Evolutionary conservation across 805 yeast genomes (phyloP).

Genomic region (Priceomyces haplophilus): DNA sequence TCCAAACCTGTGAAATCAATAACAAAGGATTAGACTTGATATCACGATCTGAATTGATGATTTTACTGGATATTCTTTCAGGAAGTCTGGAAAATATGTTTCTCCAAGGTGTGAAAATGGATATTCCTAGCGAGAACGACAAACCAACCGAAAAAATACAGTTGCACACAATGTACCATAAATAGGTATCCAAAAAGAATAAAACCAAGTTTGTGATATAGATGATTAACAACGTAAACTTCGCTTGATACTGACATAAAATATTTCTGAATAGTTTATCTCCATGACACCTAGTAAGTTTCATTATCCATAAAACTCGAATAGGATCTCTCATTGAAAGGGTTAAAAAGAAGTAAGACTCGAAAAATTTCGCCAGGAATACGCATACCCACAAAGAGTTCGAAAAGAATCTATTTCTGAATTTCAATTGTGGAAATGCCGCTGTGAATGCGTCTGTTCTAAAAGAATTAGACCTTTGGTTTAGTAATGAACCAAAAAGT

Average conservation of each 20-base stretch:
- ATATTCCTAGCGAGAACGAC: constrained; percentile 30
- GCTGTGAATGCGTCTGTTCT: constrained; percentile 18
- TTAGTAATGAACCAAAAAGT: constrained; percentile 14
- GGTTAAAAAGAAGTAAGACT: constrained; percentile 35
- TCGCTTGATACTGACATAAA: constrained; percentile 29
- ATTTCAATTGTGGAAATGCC: constrained; percentile 21
- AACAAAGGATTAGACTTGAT: constrained; percentile 8
- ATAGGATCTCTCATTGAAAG: constrained; percentile 35
- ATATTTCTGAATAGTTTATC: constrained; percentile 21
- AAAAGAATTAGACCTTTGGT: constrained; percentile 7
- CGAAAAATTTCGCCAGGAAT: constrained; percentile 32
- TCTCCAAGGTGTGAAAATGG: constrained; percentile 39
- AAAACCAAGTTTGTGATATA: constrained; percentile 27
- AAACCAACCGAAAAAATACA: constrained; percentile 32
- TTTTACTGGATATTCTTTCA: constrained; percentile 29
- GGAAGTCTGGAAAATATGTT: constrained; percentile 34
- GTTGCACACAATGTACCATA: constrained; percentile 40
- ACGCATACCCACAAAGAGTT: constrained; percentile 28
- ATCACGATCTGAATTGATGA: constrained; percentile 14
- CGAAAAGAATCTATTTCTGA: constrained; percentile 24
- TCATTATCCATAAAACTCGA: constrained; percentile 25
- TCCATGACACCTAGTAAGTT: constrained; percentile 25
- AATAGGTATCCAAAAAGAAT: constrained; percentile 38
- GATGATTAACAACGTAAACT: constrained; percentile 22
- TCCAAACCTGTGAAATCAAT: constrained; percentile 28